Conservation (phyloP, 2,329 filamentous ascomycete species). For the Pseudocercospora cruenta region DNA sequence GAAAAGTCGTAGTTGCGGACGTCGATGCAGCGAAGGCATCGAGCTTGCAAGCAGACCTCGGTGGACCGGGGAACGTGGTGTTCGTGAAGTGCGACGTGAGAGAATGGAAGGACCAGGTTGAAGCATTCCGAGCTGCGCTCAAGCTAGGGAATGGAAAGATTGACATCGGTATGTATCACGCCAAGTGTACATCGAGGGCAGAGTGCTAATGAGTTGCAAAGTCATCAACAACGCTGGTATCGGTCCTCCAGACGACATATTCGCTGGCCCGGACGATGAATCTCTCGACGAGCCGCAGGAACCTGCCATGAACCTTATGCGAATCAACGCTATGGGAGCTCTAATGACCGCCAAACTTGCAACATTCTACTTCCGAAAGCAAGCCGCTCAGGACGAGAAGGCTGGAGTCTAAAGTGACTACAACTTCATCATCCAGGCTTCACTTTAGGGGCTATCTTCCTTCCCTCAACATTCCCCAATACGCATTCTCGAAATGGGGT, state of each 20-base stretch:
- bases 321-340: constrained; percentile 24
- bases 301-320: constrained; percentile 27
- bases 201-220: neutral
- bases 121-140: constrained; percentile 24
- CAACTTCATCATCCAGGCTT: constrained; percentile 54
- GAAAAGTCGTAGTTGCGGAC: neutral
- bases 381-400: constrained; percentile 38
- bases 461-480: constrained; percentile 30
- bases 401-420: constrained; percentile 43
- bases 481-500: constrained; percentile 5
- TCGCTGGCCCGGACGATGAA: constrained; percentile 48
- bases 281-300: constrained; percentile 23
- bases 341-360: constrained; percentile 39
- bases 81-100: constrained; percentile 35
- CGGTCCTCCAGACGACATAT: constrained; percentile 25
- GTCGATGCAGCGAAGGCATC: neutral
- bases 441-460: constrained; percentile 53
- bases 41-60: neutral
- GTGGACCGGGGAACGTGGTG: constrained; percentile 20
- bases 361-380: constrained; percentile 41
- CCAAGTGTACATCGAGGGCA: neutral
- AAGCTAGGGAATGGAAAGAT: neutral
- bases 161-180: neutral
- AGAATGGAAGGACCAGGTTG: constrained; percentile 33
- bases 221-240: constrained; percentile 31